Conservation (phyloP, 306 rosid genomes). For the Datisca glomerata region DNA sequence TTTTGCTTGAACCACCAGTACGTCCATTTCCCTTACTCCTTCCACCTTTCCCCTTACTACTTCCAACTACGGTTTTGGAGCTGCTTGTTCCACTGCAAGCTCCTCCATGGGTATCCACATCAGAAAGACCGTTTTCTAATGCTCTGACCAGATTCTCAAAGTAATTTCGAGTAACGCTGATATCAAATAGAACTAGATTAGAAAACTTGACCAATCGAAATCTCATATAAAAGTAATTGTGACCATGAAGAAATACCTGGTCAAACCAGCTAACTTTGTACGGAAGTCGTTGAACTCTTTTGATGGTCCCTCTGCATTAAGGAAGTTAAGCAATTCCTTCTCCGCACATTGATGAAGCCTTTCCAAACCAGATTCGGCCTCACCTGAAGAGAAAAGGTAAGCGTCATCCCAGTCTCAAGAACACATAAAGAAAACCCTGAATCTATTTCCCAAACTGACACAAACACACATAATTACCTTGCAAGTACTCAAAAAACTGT, state of each 20-base stretch:
- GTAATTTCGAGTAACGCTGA: constrained; percentile 50
- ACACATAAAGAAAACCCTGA: background rate
- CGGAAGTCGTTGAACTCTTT: constrained; percentile 59
- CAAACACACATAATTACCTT: constrained; percentile 28
- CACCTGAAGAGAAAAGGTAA: constrained; percentile 25
- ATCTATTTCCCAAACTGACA: background rate
- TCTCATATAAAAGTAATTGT: background rate
- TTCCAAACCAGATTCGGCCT: constrained; percentile 78
- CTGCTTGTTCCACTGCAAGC: constrained; percentile 28
- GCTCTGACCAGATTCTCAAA: constrained; percentile 59
- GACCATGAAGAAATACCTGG: constrained; percentile 32
- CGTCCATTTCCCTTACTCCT: constrained; percentile 31
- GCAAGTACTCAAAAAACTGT: constrained; percentile 61
- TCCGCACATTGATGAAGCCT: constrained; percentile 80
- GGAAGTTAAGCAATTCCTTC: constrained; percentile 54
- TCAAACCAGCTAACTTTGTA: constrained; percentile 66
- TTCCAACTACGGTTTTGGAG: constrained; percentile 23
- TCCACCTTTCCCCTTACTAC: background rate
- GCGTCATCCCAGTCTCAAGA: background rate
- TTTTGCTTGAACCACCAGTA: constrained; percentile 25
- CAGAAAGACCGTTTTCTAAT: constrained; percentile 28
- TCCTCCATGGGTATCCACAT: constrained; percentile 27
- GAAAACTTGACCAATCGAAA: background rate
- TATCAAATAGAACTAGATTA: background rate
- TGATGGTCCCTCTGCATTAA: constrained; percentile 43